Base-by-base conservation (phyloP, 495 filamentous ascomycete genomes). In the Rhizodiscina lignyota region DNA sequence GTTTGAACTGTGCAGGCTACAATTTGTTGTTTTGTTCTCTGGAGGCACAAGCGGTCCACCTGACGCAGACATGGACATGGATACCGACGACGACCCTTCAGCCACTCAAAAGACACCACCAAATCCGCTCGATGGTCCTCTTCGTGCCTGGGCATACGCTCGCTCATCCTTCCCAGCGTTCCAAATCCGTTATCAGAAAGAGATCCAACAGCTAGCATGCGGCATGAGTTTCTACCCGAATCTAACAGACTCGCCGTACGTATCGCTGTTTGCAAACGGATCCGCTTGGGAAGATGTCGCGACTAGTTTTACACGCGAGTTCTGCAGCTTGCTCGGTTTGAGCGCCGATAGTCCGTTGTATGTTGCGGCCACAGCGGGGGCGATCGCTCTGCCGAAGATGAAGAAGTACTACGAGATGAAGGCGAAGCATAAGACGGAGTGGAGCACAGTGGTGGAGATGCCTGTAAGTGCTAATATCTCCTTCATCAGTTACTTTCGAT, bases 261-360 rank as follows among this genome's bases (percentile, higher is more conserved):
- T 54, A n/a, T 32, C 52, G 16, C 63, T 79, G 28, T 96, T 94
- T 59, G 63, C 79, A 50, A 82, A 75, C 19, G 58, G 17, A 8
- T 61, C 63, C 17, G 72, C 77, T 3, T 97, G 85, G 70, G 67
- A 74, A 5, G 82, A 91, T 31, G 77, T 92, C 3, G 71, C 80
- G 2, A 56, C 70, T 23, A 78, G 78, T 1, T 99, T 96, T 54
- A 94, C 84, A 0, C 72, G 78, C 30, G 87, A 94, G 51, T 99
- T 94, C 59, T 96, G 89, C 59, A 79, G 76, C n/a, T 62, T 96
- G 5, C 66, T 96, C 1, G 83, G 83, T 1, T 63, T 96, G 2
- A 82, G 79, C 1, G 83, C 86, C 12, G 78, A 87, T 37, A 86
- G 80, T 0, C 89, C 89, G 0, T 71, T 99, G 18, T 91, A 93